A percentile compares a stretch with the other conserved stretches of the same genome.
These are phyloP conservation scores for Podospora australis DNA, from an alignment of 495 filamentous ascomycete species.

Conservation along the genomic window DNA sequence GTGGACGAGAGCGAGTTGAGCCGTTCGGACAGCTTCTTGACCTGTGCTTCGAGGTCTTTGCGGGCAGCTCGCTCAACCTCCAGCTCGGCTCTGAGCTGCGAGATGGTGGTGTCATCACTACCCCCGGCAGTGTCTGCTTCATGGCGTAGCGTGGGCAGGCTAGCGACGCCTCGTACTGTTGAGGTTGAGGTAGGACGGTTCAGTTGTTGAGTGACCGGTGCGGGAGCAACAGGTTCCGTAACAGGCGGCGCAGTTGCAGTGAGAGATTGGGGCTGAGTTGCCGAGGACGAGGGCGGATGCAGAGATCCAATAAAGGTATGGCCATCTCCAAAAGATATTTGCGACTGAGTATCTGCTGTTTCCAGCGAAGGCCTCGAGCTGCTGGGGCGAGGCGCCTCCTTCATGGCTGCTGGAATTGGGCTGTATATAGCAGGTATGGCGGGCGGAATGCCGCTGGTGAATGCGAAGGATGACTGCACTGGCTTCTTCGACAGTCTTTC, in stretches of 20 bases:
- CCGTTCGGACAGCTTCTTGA: constrained; percentile 40
- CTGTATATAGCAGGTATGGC: constrained; percentile 23
- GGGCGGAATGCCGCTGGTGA: constrained; percentile 23
- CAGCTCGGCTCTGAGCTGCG: constrained; percentile 45
- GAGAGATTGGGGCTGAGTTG: constrained; percentile 19
- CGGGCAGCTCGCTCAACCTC: constrained; percentile 45
- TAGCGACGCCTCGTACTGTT: constrained; percentile 36
- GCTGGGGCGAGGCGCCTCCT: constrained; percentile 22
- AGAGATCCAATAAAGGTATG: constrained; percentile 31
- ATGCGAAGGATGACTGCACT: constrained; percentile 11
- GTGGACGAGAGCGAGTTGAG: constrained; percentile 35
- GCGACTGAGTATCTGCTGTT: constrained; percentile 24
- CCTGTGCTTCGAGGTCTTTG: constrained; percentile 43
- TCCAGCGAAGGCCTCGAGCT: constrained; percentile 32
- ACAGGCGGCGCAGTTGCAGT: constrained; percentile 11
- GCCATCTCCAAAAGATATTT: constrained; percentile 36
- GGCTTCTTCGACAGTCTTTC: neutral
- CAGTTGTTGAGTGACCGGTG: neutral
- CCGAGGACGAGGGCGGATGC: constrained; percentile 28
- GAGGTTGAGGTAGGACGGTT: constrained; percentile 32
- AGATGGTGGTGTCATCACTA: constrained; percentile 27
- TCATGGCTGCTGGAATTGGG: constrained; percentile 10
- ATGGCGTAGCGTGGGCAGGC: constrained; percentile 34
- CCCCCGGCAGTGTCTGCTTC: constrained; percentile 16
- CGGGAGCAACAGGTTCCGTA: neutral